Conservation (phyloP, 129 eudicot species). For the Ambrosia trifida region DNA sequence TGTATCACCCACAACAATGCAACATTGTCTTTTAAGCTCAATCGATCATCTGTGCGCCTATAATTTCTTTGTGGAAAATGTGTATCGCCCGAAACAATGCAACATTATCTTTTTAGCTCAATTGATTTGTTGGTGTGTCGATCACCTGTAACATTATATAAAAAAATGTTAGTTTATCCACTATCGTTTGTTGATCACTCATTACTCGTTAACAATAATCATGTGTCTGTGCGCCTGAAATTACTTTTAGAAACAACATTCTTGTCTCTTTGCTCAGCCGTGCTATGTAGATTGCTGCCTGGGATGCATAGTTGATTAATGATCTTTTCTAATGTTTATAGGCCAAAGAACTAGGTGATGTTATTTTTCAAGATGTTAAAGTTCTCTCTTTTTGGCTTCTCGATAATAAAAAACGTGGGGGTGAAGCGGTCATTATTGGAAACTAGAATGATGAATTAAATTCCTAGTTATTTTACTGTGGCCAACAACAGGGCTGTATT, state of each 20-base stretch:
- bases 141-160: neutral
- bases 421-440: neutral
- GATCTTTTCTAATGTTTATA: neutral
- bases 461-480: no score
- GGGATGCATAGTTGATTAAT: neutral
- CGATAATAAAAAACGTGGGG: neutral
- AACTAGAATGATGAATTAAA: slow-evolving; percentile 1
- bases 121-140: neutral
- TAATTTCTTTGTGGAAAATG: neutral
- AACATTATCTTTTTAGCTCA: neutral
- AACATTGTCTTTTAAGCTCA: neutral
- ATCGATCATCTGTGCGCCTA: neutral
- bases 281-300: neutral
- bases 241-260: neutral
- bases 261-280: neutral
- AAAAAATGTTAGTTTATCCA: neutral
- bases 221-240: neutral
- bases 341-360: neutral
- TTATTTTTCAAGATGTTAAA: neutral
- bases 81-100: neutral
- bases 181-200: neutral
- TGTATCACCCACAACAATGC: neutral
- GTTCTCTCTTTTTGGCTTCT: neutral
- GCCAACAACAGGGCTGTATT: no score
- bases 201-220: neutral